These are phyloP conservation scores for Thelephora ganbajun DNA, from an alignment of 768 basidiomycete species.

Conservation along the genomic window DNA sequence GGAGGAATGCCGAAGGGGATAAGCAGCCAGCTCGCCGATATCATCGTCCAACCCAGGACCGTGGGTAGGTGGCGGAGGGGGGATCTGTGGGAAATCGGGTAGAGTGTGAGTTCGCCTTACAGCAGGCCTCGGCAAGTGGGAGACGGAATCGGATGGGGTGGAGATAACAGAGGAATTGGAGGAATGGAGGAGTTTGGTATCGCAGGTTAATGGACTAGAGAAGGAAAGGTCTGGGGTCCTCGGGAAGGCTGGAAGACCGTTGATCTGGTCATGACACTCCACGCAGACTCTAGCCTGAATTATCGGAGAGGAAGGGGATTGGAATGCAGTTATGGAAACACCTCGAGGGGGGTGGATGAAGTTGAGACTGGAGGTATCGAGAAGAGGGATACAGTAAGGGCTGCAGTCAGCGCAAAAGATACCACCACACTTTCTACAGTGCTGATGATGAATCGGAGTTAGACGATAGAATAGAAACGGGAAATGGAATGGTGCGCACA, in stretches of 20 bases:
- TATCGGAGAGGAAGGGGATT: conserved; percentile 47
- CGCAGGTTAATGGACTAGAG: conserved; percentile 20
- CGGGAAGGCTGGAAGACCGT: conserved; percentile 23
- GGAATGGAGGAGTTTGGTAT: conserved; percentile 11
- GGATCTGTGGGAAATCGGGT: conserved; percentile 16
- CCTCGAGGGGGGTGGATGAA: conserved; percentile 64
- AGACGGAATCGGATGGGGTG: conserved; percentile 16
- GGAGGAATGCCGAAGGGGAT: conserved; percentile 54
- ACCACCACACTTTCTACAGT: conserved; percentile 78
- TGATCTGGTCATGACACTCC: conserved; percentile 63
- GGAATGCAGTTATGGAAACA: conserved; percentile 42
- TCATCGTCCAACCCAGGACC: conserved; percentile 5
- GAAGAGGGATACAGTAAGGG: conserved; percentile 41
- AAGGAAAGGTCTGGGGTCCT: conserved; percentile 17
- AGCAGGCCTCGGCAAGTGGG: conserved; percentile 1
- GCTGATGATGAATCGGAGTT: conserved; percentile 26
- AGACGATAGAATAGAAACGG: conserved; percentile 8
- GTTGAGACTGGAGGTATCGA: conserved; percentile 57
- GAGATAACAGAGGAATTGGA: conserved; percentile 19
- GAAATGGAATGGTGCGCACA: conserved; percentile 26
- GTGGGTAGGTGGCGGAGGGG: conserved; percentile 8
- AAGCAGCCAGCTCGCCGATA: conserved; percentile 53
- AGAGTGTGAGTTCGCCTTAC: conserved; percentile 17
- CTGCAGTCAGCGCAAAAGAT: conserved; percentile 59
- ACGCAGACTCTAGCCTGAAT: conserved; percentile 54